phyloP scores from a whole-genome alignment of 2,329 filamentous ascomycete species.

The Blastomyces gilchristii region DNA sequence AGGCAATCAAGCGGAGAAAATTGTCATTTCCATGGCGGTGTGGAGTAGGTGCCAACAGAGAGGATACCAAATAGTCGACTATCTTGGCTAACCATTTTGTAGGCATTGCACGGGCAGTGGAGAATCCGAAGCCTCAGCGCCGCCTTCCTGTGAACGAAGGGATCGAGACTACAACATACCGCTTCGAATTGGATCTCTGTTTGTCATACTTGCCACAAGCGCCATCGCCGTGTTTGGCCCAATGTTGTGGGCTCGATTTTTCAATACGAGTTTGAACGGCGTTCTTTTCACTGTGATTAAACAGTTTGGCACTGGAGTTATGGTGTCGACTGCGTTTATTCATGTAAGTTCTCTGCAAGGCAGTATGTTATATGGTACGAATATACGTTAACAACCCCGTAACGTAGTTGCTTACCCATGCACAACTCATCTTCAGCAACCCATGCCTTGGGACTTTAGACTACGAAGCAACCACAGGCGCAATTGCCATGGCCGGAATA shows the following conservation, averaged over 20 bases:
- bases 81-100: background rate
- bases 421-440: constrained; percentile 60
- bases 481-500: constrained; percentile 63
- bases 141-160: constrained; percentile 37
- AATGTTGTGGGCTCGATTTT: constrained; percentile 51
- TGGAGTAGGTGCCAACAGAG: constrained; percentile 49
- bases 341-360: constrained; percentile 37
- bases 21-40: constrained; percentile 66
- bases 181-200: constrained; percentile 60
- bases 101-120: constrained; percentile 46
- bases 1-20: constrained; percentile 30
- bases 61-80: too few relatives aligned
- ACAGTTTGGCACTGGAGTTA: constrained; percentile 59
- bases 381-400: background rate
- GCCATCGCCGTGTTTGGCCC: constrained; percentile 59
- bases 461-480: constrained; percentile 60
- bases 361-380: constrained; percentile 2
- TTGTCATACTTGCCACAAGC: constrained; percentile 60
- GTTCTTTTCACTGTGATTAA: constrained; percentile 49
- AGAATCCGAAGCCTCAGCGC: constrained; percentile 25
- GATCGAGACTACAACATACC: constrained; percentile 55
- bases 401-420: constrained; percentile 60
- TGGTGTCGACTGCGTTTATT: constrained; percentile 61
- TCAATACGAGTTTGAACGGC: constrained; percentile 40
- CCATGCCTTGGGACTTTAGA: constrained; percentile 54